phyloP scores from a whole-genome alignment of 2,329 filamentous ascomycete genomes.

The Stromatinia cepivora region DNA sequence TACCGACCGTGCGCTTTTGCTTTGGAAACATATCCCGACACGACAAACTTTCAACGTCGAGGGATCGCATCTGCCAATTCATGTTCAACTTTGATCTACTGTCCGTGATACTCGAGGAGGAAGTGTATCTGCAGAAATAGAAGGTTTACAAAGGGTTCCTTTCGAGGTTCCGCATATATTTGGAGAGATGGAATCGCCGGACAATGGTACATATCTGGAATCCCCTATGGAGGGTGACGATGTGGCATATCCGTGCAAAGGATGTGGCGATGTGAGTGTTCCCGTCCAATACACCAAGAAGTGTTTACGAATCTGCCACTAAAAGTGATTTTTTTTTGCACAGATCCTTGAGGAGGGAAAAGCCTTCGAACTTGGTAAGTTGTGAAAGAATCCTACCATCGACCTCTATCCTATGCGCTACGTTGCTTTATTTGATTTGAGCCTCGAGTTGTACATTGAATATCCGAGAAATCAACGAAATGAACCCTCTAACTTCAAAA shows the following conservation, averaged over 20 bases:
- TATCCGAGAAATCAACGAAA: conserved; percentile 16
- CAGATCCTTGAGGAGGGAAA: conserved; percentile 98
- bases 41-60: conserved; percentile 27
- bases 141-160: conserved; percentile 26
- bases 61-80: conserved; percentile 34
- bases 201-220: conserved; percentile 50
- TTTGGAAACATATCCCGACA: conserved; percentile 18
- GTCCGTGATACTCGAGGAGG: conserved; percentile 33
- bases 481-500: conserved; percentile 20
- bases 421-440: conserved; percentile 23
- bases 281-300: conserved; percentile 22
- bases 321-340: conserved; percentile 28
- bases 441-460: conserved; percentile 21
- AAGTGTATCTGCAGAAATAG: conserved; percentile 29
- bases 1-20: conserved; percentile 18
- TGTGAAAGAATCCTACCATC: conserved; percentile 18
- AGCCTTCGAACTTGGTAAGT: conserved; percentile 90
- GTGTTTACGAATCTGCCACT: conserved; percentile 27
- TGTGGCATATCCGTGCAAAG: conserved; percentile 81
- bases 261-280: conserved; percentile 78
- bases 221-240: conserved; percentile 69
- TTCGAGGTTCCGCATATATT: conserved; percentile 24
- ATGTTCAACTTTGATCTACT: conserved; percentile 32
- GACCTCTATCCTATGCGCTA: conserved; percentile 12
- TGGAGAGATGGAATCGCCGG: conserved; percentile 54